phyloP scores from a whole-genome alignment of 768 basidiomycete genomes.

The Suillus tomentosus region DNA sequence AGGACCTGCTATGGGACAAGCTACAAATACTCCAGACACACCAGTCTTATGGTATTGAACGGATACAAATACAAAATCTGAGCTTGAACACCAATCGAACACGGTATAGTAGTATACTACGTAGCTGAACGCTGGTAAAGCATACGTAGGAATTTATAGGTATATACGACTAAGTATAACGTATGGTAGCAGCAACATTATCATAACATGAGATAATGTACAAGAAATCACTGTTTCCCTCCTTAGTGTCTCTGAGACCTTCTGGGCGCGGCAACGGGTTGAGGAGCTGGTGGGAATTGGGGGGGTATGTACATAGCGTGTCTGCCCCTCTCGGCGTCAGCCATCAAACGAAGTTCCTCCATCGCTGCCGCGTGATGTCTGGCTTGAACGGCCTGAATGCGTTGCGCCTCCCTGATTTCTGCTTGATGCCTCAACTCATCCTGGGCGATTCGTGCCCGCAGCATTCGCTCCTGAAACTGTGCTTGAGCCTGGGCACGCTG shows the following conservation, averaged over 20 bases:
- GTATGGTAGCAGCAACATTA: not conserved
- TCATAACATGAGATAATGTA: not conserved
- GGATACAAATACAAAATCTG: not conserved
- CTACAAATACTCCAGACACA: no score
- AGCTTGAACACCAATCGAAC: not conserved
- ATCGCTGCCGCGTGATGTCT: not conserved
- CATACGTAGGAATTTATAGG: not conserved
- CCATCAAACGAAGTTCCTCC: not conserved
- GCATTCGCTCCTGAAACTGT: not conserved
- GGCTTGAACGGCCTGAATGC: not conserved
- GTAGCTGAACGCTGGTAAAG: not conserved
- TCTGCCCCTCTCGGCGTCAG: not conserved
- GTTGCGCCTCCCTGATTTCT: not conserved
- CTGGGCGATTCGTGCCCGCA: not conserved
- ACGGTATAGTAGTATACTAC: not conserved
- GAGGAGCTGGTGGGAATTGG: not conserved
- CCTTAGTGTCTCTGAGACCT: not conserved
- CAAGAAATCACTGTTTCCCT: not conserved
- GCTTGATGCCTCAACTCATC: not conserved
- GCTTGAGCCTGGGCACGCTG: not conserved
- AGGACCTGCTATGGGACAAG: no score
- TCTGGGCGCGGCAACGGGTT: not conserved
- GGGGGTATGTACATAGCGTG: not conserved
- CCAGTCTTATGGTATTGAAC: no score
- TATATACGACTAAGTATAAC: slow-evolving; percentile 4